These are phyloP conservation scores for Alopecurus myosuroides DNA, from an alignment of 176 grass and related monocot genomes.

Conservation along the genomic window DNA sequence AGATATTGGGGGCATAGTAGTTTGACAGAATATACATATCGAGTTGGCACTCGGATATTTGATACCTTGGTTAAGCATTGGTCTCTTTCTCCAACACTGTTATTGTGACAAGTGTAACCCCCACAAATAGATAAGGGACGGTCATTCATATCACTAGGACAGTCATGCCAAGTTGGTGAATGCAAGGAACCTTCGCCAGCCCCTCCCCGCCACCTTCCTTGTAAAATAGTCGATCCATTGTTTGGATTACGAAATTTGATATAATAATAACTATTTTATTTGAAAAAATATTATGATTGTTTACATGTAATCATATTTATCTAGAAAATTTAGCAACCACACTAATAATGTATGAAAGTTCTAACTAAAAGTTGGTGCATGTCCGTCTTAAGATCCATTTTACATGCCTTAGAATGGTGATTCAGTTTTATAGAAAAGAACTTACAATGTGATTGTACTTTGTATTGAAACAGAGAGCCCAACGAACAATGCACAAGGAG, in stretches of 20 bases:
- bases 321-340: background rate
- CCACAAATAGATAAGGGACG: background rate
- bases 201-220: background rate
- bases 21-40: too few relatives aligned
- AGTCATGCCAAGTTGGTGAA: background rate
- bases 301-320: background rate
- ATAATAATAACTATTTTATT: background rate
- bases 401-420: background rate
- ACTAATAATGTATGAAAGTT: background rate
- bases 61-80: background rate
- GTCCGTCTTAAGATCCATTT: background rate
- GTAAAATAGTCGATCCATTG: background rate
- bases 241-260: background rate
- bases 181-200: background rate
- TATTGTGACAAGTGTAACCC: background rate
- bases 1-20: background rate
- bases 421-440: background rate
- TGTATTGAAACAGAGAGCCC: slow-evolving; percentile 31
- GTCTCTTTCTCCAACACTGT: background rate
- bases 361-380: background rate
- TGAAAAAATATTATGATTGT: background rate
- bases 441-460: background rate
- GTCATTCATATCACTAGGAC: background rate
- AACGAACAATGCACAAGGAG: slow-evolving; percentile 24
- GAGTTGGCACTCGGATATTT: background rate